A percentile compares a stretch with the other conserved stretches of the same genome.
These are phyloP conservation scores for Ormosia semicastrata DNA, from an alignment of 306 rosid species.

Conservation along the genomic window DNA sequence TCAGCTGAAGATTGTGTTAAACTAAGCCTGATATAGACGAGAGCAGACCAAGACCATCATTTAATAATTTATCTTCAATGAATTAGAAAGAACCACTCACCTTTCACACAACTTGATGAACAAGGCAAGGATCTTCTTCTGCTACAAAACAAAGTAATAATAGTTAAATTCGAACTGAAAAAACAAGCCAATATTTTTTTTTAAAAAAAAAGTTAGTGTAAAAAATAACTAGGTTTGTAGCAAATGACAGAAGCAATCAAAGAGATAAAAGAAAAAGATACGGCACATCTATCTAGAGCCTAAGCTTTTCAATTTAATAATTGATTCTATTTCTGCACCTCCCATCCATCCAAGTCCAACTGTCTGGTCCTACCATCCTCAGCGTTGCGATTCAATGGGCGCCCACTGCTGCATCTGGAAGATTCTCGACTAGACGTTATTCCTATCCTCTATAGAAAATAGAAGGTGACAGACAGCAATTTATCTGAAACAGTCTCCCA, in stretches of 20 bases:
- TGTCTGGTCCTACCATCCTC: not conserved
- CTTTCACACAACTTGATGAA: not conserved
- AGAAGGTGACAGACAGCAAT: not conserved
- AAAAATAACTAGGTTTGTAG: not conserved
- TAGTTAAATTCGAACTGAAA: not conserved
- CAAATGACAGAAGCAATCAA: not conserved
- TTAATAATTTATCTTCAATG: conserved; percentile 18
- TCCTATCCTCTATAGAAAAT: not conserved
- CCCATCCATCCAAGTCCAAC: not conserved
- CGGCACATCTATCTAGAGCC: not conserved
- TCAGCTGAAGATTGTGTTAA: not conserved
- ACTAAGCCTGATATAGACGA: not conserved
- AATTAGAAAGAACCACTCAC: conserved; percentile 13
- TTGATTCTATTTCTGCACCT: not conserved
- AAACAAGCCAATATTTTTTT: too few species aligned
- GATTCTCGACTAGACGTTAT: conserved; percentile 4
- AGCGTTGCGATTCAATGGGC: not conserved
- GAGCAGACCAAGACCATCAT: conserved; percentile 12
- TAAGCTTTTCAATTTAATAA: not conserved
- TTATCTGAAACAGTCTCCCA: too few species aligned
- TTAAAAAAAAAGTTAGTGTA: too few species aligned
- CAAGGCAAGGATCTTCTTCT: not conserved
- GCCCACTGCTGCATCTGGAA: conserved; percentile 23
- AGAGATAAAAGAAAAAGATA: not conserved
- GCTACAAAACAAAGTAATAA: not conserved